Base-by-base conservation (phyloP, 2,329 filamentous ascomycete species). In the Aspergillus cejpii region DNA sequence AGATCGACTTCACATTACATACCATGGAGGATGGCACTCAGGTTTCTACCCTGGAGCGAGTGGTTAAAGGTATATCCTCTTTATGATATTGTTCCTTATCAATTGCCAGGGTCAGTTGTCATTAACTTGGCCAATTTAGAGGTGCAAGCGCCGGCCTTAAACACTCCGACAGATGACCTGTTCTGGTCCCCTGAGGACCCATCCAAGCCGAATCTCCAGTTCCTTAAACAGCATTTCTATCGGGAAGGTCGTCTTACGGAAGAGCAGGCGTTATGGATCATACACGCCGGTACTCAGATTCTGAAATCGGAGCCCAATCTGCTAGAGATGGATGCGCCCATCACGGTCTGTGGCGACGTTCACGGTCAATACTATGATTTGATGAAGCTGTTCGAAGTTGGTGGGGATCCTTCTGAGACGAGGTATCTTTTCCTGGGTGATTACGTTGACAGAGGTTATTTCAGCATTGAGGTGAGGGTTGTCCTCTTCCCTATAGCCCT, bases 381-480 rank as follows among this genome's bases (percentile, higher is more conserved):
- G 64, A 98, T 98, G 92, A 98, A 98, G 76, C 78, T 98, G 26
- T 98, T 98, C 62, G 92, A 98, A 70, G 92, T 98, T 41, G 92
- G 92, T 55, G 92, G 92, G 53, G 92, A 98, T 68, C 92, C 92
- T 31, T 81, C 91, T 43, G 92, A 98, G 73, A 98, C 92, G 23
- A 77, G 92, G 62, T 98, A 98, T 70, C 80, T 98, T 48, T 98
- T 98, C 72, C 75, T 98, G 53, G 92, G 92, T 50, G 92, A 98
- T 71, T 98, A 98, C 65, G 92, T 98, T 54, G 92, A 98, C 67
- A 81, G 92, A 67, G 92, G 92, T 43, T 98, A 98, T 73, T 98
- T 97, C 71, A 96, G 90, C 68, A 97, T 98, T 64, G 92, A 98
- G 75, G 79, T 81, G 59, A 47, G 70, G 57, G 37, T 14, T 34